A percentile compares a stretch with the other conserved stretches of the same genome.
Conservation (phyloP, 129 eudicot genomes). For the Gnaphalium uliginosum region DNA sequence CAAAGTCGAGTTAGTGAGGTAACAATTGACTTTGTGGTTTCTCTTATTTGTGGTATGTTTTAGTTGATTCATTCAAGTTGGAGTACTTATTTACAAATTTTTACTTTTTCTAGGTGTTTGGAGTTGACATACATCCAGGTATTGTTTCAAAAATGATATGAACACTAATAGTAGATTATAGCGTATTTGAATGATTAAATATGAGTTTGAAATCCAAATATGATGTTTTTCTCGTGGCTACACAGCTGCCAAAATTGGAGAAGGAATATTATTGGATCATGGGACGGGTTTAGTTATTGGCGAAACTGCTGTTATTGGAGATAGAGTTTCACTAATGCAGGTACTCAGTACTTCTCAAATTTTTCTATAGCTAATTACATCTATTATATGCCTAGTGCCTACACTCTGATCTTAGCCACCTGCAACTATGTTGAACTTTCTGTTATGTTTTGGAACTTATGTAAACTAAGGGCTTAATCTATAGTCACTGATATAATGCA, state of each 20-base stretch:
- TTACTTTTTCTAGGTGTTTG: constrained; percentile 51
- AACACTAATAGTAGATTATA: neutral
- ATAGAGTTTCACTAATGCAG: constrained; percentile 78
- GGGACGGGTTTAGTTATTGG: constrained; percentile 77
- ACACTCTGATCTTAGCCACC: neutral
- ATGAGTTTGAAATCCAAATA: neutral
- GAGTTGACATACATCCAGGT: constrained; percentile 83
- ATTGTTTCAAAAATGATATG: constrained; percentile 11
- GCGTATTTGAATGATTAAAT: neutral
- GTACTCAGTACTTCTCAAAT: constrained; percentile 16
- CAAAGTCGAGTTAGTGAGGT: constrained; percentile 87
- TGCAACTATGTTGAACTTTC: constrained; percentile 4
- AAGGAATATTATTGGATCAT: constrained; percentile 70
- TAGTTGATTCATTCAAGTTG: neutral
- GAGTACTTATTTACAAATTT: constrained; percentile 11
- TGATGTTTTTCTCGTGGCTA: constrained; percentile 11
- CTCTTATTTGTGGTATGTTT: constrained; percentile 5
- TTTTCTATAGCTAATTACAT: constrained; percentile 1
- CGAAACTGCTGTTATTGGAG: constrained; percentile 74
- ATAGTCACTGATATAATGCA: neutral
- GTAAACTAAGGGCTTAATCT: neutral
- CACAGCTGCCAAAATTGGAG: constrained; percentile 78
- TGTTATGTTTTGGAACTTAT: neutral
- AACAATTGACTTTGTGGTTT: constrained; percentile 17
- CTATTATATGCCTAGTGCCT: constrained; percentile 14